phyloP scores from a whole-genome alignment of 116 monocot genomes.

The Phalaenopsis hybrid region DNA sequence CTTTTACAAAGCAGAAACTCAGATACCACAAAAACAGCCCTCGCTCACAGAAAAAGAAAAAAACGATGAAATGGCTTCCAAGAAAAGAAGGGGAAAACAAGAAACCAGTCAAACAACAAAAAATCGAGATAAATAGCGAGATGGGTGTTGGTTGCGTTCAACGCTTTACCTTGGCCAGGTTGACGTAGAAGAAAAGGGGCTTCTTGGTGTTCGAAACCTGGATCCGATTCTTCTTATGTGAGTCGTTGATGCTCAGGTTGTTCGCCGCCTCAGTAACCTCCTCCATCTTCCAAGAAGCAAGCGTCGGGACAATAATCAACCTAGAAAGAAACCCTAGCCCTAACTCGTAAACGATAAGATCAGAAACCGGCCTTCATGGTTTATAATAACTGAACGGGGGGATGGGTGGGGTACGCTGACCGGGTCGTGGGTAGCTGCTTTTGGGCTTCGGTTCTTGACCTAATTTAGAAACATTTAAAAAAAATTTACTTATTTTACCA shows the following conservation, averaged over 20 bases:
- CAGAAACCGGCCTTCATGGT: background rate
- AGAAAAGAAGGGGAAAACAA: background rate
- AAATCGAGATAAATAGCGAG: background rate
- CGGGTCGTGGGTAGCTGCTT: too few species aligned
- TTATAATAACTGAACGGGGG: too few species aligned
- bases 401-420: too few species aligned
- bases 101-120: background rate
- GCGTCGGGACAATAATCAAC: background rate
- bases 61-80: background rate
- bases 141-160: too few species aligned
- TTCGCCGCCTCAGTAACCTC: conserved; percentile 12
- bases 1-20: background rate
- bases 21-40: background rate
- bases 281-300: conserved; percentile 15
- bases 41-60: background rate
- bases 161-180: conserved; percentile 46
- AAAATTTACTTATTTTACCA: too few species aligned
- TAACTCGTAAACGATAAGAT: background rate
- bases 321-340: conserved; percentile 13
- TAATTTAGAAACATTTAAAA: too few species aligned
- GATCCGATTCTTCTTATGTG: conserved; percentile 39
- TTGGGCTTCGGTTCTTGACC: too few species aligned
- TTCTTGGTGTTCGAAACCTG: conserved; percentile 53
- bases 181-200: conserved; percentile 57
- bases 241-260: conserved; percentile 18